Evolutionary conservation across 345 rosid species (phyloP), one percentile per base, ranked within the genome.

Genomic region (Eutrema japonicum): DNA sequence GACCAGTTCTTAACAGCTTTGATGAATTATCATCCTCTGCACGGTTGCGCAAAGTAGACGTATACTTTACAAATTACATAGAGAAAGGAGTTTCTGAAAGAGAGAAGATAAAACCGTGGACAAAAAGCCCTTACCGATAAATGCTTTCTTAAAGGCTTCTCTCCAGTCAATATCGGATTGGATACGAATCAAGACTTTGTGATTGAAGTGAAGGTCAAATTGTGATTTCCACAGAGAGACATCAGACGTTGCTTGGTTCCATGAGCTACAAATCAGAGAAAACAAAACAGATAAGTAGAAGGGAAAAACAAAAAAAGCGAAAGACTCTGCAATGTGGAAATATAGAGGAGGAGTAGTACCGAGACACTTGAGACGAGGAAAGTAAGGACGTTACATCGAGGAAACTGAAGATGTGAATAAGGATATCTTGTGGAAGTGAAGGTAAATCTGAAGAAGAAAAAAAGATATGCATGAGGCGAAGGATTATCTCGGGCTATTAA

Each of bases 371-470:
- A 16, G 83, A 84, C n/a, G 75, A 86, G 58, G 89, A 80, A 58
- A 81, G 72, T 69, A 94, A 81, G 46, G 97, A 85, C 26, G 66
- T 79, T 62, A 85, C 67, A 75, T 91, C 96, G 12, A 91, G 85
- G 70, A 82, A 88, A 61, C 89, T 76, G 72, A 91, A 85, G 76
- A 91, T 85, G 66, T 84, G 87, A 48, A 79, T 29, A 41, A 90
- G 82, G 77, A 87, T 78, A 76, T 94, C 98, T 48, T 82, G 82
- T 13, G 98, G 95, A 60, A 94, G 78, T 49, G 85, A 87, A 29
- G 82, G 74, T 9, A 83, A 40, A 64, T 79, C 98, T 89, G 85
- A 2, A 22, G 2, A 2, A 47, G n/a, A 70, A 75, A 18, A 35
- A 62, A 5, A 29, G 58, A 37, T 40, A 51, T 5, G 4, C 37